Conservation (phyloP, 2,329 filamentous ascomycete genomes). For the Xylariaceae sp. region DNA sequence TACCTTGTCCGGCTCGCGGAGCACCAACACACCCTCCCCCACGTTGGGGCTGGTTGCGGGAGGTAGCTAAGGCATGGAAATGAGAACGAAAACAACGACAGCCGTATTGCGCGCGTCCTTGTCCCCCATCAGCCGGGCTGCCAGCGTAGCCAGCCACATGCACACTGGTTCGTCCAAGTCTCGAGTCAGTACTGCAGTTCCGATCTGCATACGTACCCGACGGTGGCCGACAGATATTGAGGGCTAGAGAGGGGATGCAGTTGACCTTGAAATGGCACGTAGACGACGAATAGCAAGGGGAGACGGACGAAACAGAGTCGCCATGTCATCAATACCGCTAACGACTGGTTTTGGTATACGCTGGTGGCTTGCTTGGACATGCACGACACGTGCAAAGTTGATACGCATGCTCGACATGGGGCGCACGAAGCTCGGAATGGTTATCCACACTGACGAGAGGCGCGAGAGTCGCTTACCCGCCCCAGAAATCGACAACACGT, state of each 20-base stretch:
- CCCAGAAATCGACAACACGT: slow-evolving; percentile 16
- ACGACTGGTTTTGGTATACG: slow-evolving; percentile 29
- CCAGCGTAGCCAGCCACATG: background rate
- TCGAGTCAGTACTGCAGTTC: slow-evolving; percentile 12
- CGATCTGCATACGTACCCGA: slow-evolving; percentile 22
- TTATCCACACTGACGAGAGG: slow-evolving; percentile 2
- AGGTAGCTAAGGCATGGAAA: slow-evolving; percentile 19
- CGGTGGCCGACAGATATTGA: slow-evolving; percentile 2
- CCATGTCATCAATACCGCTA: slow-evolving; percentile 32
- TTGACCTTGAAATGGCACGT: slow-evolving; percentile 6
- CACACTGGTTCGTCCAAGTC: slow-evolving; percentile 6
- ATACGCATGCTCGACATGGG: slow-evolving; percentile 34
- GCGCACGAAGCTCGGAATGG: slow-evolving; percentile 24
- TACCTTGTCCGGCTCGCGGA: slow-evolving; percentile 13
- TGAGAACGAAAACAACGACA: slow-evolving; percentile 5
- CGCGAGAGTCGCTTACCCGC: slow-evolving; percentile 4
- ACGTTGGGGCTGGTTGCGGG: slow-evolving; percentile 13
- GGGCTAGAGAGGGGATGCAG: background rate
- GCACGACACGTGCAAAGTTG: slow-evolving; percentile 38
- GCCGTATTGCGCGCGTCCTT: background rate
- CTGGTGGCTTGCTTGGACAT: slow-evolving; percentile 35
- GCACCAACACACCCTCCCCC: slow-evolving; percentile 15
- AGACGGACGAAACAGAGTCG: slow-evolving; percentile 27
- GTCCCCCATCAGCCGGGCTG: slow-evolving; percentile 3
- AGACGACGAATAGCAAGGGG: slow-evolving; percentile 8